Conservation (phyloP, 2,329 filamentous ascomycete genomes). For the Coniochaeta ligniaria region DNA sequence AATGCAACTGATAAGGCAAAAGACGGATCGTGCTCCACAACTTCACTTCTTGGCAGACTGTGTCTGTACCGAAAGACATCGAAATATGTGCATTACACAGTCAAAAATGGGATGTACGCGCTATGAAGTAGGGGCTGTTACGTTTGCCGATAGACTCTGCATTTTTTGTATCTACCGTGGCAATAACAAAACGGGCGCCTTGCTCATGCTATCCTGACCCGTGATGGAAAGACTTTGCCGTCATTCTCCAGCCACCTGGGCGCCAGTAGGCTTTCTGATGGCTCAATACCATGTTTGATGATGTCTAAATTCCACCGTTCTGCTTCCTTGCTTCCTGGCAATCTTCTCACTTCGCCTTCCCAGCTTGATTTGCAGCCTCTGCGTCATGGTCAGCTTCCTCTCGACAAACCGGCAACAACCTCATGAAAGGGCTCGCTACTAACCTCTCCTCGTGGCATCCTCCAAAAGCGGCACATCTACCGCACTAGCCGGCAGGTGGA, state of each 20-base stretch:
- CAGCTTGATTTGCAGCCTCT: conserved; percentile 53
- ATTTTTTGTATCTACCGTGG: no score
- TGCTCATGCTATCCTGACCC: no score
- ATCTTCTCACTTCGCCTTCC: conserved; percentile 44
- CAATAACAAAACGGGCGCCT: no score
- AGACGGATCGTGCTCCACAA: background rate
- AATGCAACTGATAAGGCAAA: background rate
- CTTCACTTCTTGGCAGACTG: background rate
- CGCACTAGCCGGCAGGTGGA: conserved; percentile 73
- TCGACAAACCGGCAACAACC: background rate
- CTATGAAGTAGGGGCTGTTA: no score
- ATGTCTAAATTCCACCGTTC: background rate
- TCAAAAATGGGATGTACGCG: no score
- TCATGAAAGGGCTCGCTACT: conserved; percentile 13
- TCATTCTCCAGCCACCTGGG: background rate
- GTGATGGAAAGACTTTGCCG: background rate
- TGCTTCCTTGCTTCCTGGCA: background rate
- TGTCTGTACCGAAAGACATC: no score
- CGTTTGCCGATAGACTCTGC: no score
- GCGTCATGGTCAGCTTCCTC: conserved; percentile 1
- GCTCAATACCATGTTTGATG: background rate
- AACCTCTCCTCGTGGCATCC: conserved; percentile 84
- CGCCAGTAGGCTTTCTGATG: background rate
- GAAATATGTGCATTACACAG: no score
- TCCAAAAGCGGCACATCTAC: conserved; percentile 84